A percentile compares a stretch with the other conserved stretches of the same genome.
phyloP scores from a whole-genome alignment of 345 rosid genomes.

The Crucihimalaya himalaica region DNA sequence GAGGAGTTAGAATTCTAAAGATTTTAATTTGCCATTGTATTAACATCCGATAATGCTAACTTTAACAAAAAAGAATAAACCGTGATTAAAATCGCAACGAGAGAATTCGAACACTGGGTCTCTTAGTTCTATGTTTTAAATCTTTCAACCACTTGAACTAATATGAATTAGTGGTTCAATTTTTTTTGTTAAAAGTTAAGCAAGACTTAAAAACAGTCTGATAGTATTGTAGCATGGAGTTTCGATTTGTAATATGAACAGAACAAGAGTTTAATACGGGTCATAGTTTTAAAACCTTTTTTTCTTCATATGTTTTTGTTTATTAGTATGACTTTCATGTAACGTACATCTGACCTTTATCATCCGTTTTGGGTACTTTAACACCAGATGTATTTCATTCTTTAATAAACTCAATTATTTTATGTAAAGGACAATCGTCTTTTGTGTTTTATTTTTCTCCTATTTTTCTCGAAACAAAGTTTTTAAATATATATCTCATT shows the following conservation, averaged over 20 bases:
- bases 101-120: neutral
- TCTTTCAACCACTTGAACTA: neutral
- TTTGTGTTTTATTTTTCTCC: too few species aligned
- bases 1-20: neutral
- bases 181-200: neutral
- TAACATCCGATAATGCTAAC: neutral
- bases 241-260: slow-evolving; percentile 10
- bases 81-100: neutral
- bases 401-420: too few species aligned
- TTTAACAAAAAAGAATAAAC: neutral
- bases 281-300: neutral
- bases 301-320: neutral
- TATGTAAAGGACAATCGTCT: too few species aligned
- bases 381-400: too few species aligned
- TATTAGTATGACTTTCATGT: slow-evolving; percentile 19
- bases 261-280: neutral
- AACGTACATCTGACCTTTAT: slow-evolving; percentile 12
- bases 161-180: neutral
- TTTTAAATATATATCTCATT: too few species aligned
- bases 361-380: neutral
- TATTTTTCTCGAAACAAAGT: too few species aligned
- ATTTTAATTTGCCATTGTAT: neutral
- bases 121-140: neutral
- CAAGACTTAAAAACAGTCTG: neutral
- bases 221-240: neutral